Conservation (phyloP, 306 rosid genomes). For the Benincasa hispida region DNA sequence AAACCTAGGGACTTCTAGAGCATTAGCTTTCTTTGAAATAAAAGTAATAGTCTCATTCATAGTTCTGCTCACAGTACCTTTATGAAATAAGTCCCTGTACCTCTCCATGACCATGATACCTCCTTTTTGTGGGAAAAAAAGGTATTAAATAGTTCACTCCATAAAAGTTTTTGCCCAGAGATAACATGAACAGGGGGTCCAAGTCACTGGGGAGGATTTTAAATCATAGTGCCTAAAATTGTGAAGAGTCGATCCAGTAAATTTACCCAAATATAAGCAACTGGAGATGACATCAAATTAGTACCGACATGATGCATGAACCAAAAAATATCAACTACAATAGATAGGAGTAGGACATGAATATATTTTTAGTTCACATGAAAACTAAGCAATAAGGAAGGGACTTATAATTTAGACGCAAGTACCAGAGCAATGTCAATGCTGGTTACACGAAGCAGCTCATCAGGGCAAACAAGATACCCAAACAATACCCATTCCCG, state of each 20-base stretch:
- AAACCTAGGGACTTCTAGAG: background rate
- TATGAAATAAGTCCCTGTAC: background rate
- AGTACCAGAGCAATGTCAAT: conserved; percentile 94
- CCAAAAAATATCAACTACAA: background rate
- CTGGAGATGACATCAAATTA: background rate
- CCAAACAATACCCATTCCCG: conserved; percentile 98
- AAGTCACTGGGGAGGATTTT: background rate
- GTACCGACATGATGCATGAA: background rate
- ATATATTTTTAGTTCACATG: background rate
- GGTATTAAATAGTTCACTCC: background rate
- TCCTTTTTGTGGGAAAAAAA: background rate
- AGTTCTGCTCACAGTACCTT: background rate
- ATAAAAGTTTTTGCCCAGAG: background rate
- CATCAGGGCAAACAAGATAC: conserved; percentile 99
- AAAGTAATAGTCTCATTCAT: background rate
- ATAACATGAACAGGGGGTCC: background rate
- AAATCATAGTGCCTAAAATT: background rate
- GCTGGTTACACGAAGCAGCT: conserved; percentile 96
- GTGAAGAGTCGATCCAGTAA: background rate
- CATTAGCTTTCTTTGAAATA: background rate
- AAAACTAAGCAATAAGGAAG: background rate
- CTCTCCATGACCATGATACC: background rate
- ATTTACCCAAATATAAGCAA: background rate
- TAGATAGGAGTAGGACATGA: background rate
- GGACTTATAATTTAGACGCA: background rate